These are phyloP conservation scores for Hanseniaspora nectarophila DNA, from an alignment of 805 yeast species.

Conservation along the genomic window DNA sequence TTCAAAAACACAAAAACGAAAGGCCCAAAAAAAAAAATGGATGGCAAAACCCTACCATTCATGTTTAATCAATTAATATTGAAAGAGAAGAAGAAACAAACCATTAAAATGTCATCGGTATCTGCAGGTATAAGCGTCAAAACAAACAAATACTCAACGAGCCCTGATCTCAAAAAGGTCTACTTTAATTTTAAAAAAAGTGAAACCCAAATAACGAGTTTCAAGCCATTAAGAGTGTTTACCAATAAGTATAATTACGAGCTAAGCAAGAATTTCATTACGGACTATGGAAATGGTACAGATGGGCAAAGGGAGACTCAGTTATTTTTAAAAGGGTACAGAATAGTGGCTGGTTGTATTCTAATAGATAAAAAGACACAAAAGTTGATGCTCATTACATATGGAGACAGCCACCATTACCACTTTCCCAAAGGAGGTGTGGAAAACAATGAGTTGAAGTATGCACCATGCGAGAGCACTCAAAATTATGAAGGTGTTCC, in stretches of 20 bases:
- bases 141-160: background rate
- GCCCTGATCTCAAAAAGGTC: background rate
- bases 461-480: background rate
- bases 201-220: background rate
- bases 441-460: conserved; percentile 58
- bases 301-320: conserved; percentile 7
- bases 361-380: conserved; percentile 47
- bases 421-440: conserved; percentile 94
- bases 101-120: background rate
- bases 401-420: conserved; percentile 48
- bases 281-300: background rate
- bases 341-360: conserved; percentile 89
- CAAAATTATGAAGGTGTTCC: conserved; percentile 2
- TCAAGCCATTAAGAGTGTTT: background rate
- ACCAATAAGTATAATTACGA: background rate
- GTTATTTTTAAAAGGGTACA: conserved; percentile 31
- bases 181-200: background rate
- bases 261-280: background rate
- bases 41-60: background rate
- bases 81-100: background rate
- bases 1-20: too few relatives aligned
- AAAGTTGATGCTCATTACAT: conserved; percentile 64
- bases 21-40: background rate
- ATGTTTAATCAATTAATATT: background rate
- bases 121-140: background rate